A percentile compares a stretch with the other conserved stretches of the same genome.
Conservation (phyloP, 805 yeast species). For the Ogataea pini region DNA sequence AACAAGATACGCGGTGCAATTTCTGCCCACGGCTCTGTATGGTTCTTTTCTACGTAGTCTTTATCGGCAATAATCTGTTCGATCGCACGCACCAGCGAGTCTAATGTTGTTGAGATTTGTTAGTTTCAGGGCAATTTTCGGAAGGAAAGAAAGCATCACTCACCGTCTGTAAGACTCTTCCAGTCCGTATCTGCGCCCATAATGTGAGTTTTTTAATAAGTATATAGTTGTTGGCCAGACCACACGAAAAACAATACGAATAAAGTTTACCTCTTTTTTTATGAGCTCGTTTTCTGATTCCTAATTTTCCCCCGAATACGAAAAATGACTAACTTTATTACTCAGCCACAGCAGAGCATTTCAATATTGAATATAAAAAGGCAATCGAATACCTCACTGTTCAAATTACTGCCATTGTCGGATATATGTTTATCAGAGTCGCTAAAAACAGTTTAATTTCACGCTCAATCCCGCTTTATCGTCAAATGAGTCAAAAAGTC, state of each 20-base stretch:
- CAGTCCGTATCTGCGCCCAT: conserved; percentile 6
- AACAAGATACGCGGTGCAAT: conserved; percentile 14
- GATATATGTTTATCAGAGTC: not conserved
- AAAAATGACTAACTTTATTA: not conserved
- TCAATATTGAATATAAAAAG: not conserved
- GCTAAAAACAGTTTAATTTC: not conserved
- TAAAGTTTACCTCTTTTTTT: not conserved
- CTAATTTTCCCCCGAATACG: not conserved
- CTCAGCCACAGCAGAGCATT: not conserved
- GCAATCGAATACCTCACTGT: too few species aligned
- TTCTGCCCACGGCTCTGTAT: conserved; percentile 17
- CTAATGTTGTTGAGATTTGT: not conserved
- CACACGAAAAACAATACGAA: not conserved
- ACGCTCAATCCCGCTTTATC: not conserved
- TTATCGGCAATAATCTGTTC: conserved; percentile 18
- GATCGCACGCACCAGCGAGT: conserved; percentile 13
- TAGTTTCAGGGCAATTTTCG: not conserved
- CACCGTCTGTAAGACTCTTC: conserved; percentile 12
- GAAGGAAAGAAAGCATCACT: not conserved
- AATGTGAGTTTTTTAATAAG: not conserved
- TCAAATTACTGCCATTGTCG: too few species aligned
- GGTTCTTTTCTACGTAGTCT: conserved; percentile 22
- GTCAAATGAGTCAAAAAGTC: not conserved
- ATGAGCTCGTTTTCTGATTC: too few species aligned
- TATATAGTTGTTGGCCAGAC: not conserved